A percentile compares a stretch with the other conserved stretches of the same genome.
Evolutionary conservation across 345 rosid genomes (phyloP).

Genomic region (Arabidopsis arenosa): DNA sequence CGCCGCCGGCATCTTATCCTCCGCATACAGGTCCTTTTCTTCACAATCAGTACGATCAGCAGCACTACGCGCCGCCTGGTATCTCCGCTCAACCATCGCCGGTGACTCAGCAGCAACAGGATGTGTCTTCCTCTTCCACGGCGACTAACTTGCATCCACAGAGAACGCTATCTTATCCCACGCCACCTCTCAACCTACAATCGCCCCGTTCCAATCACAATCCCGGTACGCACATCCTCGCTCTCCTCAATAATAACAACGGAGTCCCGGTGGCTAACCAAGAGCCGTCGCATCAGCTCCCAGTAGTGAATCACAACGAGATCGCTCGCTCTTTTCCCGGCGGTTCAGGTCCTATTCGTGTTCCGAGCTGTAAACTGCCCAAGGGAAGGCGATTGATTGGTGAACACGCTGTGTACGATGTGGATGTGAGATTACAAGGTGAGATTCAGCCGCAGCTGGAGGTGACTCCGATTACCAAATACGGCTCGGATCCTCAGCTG

Average conservation of each 20-base stretch:
- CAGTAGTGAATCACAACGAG: constrained; percentile 41
- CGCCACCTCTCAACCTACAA: constrained; percentile 48
- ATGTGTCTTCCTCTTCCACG: constrained; percentile 40
- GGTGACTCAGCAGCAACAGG: constrained; percentile 24
- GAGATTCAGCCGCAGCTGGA: constrained; percentile 87
- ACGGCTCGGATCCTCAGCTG: constrained; percentile 83
- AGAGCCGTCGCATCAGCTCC: constrained; percentile 41
- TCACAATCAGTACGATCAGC: constrained; percentile 55
- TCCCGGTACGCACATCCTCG: constrained; percentile 73
- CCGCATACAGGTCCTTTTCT: constrained; percentile 58
- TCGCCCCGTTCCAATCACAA: constrained; percentile 49
- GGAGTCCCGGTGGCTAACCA: constrained; percentile 39
- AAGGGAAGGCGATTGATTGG: constrained; percentile 70
- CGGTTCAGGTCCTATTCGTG: constrained; percentile 51
- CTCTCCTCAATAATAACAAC: constrained; percentile 55
- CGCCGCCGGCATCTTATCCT: constrained; percentile 65
- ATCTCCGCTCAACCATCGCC: constrained; percentile 33
- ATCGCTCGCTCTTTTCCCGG: constrained; percentile 42
- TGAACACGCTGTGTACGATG: constrained; percentile 62
- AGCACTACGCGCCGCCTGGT: constrained; percentile 49
- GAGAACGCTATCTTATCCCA: constrained; percentile 49
- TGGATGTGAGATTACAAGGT: constrained; percentile 64
- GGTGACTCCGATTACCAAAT: constrained; percentile 91
- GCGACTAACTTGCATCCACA: constrained; percentile 46
- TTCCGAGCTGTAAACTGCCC: constrained; percentile 61